These are phyloP conservation scores for Crithidia expoeki DNA, from an alignment of 208 protist genomes.

Conservation along the genomic window DNA sequence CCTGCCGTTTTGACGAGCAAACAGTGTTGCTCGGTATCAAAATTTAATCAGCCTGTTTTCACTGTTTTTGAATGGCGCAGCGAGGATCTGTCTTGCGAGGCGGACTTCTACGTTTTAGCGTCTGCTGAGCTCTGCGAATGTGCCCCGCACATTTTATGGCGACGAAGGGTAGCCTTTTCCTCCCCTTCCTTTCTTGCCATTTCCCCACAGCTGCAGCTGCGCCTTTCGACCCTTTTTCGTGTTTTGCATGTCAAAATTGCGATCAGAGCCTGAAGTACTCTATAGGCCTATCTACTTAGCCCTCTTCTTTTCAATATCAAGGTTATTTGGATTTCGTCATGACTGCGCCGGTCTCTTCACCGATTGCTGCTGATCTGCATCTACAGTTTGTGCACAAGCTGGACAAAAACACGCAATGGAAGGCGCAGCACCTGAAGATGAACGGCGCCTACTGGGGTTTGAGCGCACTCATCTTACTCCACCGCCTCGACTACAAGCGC, in stretches of 20 bases:
- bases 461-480: slow-evolving; percentile 80
- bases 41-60: not conserved
- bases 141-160: no score
- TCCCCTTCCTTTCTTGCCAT: not conserved
- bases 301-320: no score
- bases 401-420: slow-evolving; percentile 89
- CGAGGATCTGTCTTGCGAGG: no score
- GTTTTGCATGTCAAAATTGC: no score
- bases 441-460: slow-evolving; percentile 98
- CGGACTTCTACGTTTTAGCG: no score
- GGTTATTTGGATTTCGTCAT: no score
- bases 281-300: no score
- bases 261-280: no score
- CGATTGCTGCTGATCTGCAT: slow-evolving; percentile 68
- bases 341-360: slow-evolving; percentile 1
- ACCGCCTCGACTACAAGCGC: slow-evolving; percentile 74
- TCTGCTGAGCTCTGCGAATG: no score
- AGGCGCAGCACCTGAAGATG: slow-evolving; percentile 97
- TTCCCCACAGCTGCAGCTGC: not conserved
- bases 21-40: not conserved
- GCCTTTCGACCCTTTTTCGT: not conserved
- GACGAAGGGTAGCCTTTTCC: no score
- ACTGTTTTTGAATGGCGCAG: no score
- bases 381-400: slow-evolving; percentile 74
- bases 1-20: not conserved